These are phyloP conservation scores for Dactylellina haptotyla DNA, from an alignment of 2,329 filamentous ascomycete species.

Conservation along the genomic window DNA sequence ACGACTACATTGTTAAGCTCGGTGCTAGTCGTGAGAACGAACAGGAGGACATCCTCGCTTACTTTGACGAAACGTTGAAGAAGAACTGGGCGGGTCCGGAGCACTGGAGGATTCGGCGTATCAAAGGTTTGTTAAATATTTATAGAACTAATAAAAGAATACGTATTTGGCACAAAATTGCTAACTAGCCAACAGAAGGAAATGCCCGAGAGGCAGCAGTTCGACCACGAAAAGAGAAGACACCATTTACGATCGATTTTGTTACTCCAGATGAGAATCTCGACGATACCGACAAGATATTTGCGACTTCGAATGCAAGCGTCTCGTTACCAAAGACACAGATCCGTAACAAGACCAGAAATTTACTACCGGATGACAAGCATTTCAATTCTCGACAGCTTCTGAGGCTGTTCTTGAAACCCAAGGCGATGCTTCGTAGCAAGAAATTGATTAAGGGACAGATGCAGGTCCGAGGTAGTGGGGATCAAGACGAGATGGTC, in stretches of 20 bases:
- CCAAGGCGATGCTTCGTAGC: slow-evolving; percentile 72
- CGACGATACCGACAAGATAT: slow-evolving; percentile 81
- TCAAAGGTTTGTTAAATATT: slow-evolving; percentile 72
- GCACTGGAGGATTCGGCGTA: slow-evolving; percentile 95
- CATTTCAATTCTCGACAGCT: slow-evolving; percentile 96
- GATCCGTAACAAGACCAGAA: slow-evolving; percentile 92
- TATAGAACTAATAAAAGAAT: no score
- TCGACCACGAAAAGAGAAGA: slow-evolving; percentile 89
- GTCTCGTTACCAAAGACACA: slow-evolving; percentile 92
- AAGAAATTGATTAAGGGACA: slow-evolving; percentile 49
- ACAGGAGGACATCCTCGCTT: slow-evolving; percentile 95
- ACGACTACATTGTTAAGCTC: slow-evolving; percentile 71
- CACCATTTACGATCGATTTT: slow-evolving; percentile 95
- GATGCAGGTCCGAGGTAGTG: slow-evolving; percentile 55
- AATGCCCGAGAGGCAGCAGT: slow-evolving; percentile 42
- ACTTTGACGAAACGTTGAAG: slow-evolving; percentile 94
- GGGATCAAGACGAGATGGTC: slow-evolving; percentile 74
- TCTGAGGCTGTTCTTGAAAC: slow-evolving; percentile 90
- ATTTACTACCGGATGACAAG: slow-evolving; percentile 95
- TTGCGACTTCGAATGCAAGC: slow-evolving; percentile 79
- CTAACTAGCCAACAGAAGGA: slow-evolving; percentile 22
- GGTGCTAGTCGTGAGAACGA: slow-evolving; percentile 75
- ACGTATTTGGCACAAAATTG: not conserved
- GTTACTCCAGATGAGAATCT: slow-evolving; percentile 74
- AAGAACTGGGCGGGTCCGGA: slow-evolving; percentile 99